Evolutionary conservation across 2,329 filamentous ascomycete species (phyloP).

Genomic region (Dothistroma septosporum): DNA sequence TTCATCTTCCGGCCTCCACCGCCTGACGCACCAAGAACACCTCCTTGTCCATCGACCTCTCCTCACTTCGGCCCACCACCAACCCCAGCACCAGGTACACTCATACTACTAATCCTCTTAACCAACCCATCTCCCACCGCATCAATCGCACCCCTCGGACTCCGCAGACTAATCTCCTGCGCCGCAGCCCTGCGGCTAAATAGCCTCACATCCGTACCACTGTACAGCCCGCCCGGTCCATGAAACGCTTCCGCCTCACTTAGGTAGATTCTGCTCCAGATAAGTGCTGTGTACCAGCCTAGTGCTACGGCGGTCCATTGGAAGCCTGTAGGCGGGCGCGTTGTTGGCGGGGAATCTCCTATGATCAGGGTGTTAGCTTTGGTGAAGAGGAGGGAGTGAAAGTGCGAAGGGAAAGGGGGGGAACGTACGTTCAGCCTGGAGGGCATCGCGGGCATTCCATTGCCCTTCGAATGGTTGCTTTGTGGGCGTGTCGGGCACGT

Average conservation of each 20-base stretch:
- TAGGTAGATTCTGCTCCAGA: constrained; percentile 91
- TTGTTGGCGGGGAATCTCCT: constrained; percentile 7
- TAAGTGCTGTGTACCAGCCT: constrained; percentile 90
- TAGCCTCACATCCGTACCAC: constrained; percentile 78
- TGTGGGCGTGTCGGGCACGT: constrained; percentile 11
- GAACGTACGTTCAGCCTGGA: constrained; percentile 12
- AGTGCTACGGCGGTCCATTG: constrained; percentile 40
- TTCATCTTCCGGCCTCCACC: not conserved
- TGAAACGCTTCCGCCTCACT: constrained; percentile 81
- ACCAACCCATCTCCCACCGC: constrained; percentile 89
- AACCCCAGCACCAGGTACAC: not conserved
- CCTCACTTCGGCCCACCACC: not conserved
- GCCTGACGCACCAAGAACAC: not conserved
- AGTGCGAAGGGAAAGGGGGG: not conserved
- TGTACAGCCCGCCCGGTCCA: constrained; percentile 83
- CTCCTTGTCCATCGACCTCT: not conserved
- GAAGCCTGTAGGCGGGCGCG: constrained; percentile 7
- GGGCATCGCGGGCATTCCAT: constrained; percentile 17
- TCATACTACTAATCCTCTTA: constrained; percentile 65
- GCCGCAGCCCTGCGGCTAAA: constrained; percentile 74
- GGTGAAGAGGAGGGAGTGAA: not conserved
- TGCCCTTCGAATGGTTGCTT: not conserved
- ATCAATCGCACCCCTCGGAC: constrained; percentile 85
- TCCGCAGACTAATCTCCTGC: constrained; percentile 53
- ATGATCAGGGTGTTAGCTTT: not conserved